A percentile compares a stretch with the other conserved stretches of the same genome.
These are phyloP conservation scores for Peronospora farinosa DNA, from an alignment of 352 stramenopile genomes.

Conservation along the genomic window DNA sequence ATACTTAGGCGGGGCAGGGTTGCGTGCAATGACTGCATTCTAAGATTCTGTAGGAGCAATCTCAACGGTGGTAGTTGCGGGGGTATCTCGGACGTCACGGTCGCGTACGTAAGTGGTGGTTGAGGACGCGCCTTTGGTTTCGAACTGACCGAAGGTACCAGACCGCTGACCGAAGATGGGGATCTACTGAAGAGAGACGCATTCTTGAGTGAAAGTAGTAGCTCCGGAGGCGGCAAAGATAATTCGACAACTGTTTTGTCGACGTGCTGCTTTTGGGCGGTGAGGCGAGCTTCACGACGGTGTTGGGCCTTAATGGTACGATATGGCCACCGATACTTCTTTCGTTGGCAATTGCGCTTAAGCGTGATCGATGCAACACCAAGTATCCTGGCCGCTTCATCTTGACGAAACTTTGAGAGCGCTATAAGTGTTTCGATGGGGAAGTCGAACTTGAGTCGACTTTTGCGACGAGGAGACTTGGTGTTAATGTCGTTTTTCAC, in stretches of 20 bases:
- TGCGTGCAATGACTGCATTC: not conserved
- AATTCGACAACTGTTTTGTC: not conserved
- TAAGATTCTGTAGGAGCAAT: constrained; percentile 9
- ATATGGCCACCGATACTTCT: constrained; percentile 46
- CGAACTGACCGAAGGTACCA: not conserved
- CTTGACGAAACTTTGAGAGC: constrained; percentile 43
- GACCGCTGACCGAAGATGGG: constrained; percentile 14
- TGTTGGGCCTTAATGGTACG: constrained; percentile 35
- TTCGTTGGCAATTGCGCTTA: constrained; percentile 51
- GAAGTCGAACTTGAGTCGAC: constrained; percentile 47
- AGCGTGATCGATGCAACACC: constrained; percentile 52
- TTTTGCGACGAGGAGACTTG: constrained; percentile 25
- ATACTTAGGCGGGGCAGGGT: not conserved
- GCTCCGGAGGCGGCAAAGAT: constrained; percentile 1
- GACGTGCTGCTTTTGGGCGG: not conserved
- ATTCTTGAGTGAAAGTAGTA: constrained; percentile 17
- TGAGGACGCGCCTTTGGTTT: not conserved
- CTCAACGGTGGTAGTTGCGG: constrained; percentile 16
- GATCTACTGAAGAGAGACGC: constrained; percentile 1
- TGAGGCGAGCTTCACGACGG: constrained; percentile 22
- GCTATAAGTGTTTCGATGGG: constrained; percentile 28
- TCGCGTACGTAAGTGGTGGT: not conserved
- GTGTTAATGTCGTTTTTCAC: not conserved
- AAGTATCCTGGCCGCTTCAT: constrained; percentile 40
- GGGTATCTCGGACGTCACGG: not conserved